These are phyloP conservation scores for Chytridium lagenaria DNA, from an alignment of 371 early-diverging fungal genomes.

Conservation along the genomic window DNA sequence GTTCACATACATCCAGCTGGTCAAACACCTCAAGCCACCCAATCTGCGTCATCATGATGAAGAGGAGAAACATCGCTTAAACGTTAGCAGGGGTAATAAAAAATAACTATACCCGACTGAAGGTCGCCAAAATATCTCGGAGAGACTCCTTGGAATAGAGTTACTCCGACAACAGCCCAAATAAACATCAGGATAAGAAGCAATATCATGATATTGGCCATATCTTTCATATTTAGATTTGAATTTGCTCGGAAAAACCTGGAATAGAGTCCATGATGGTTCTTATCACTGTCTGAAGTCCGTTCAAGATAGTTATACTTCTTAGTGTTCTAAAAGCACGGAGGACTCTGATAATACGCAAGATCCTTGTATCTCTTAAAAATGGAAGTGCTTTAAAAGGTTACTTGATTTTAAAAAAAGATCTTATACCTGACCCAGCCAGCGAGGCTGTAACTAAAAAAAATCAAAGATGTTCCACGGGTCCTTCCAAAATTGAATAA, in stretches of 20 bases:
- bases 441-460: constrained; percentile 37
- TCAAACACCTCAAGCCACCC: constrained; percentile 47
- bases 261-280: constrained; percentile 46
- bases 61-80: constrained; percentile 46
- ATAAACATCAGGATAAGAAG: constrained; percentile 51
- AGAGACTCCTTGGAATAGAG: constrained; percentile 36
- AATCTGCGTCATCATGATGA: constrained; percentile 44
- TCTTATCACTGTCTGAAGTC: constrained; percentile 46
- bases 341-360: constrained; percentile 45
- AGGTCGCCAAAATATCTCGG: constrained; percentile 41
- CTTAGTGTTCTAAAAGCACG: constrained; percentile 46
- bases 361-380: constrained; percentile 31
- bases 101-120: constrained; percentile 28
- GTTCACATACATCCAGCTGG: constrained; percentile 33
- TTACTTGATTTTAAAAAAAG: neutral
- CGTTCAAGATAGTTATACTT: constrained; percentile 39
- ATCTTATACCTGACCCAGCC: constrained; percentile 31
- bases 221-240: constrained; percentile 28
- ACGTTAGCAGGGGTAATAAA: constrained; percentile 1
- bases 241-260: constrained; percentile 18
- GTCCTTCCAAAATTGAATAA: constrained; percentile 44
- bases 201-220: constrained; percentile 47
- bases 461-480: constrained; percentile 51
- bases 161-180: constrained; percentile 52
- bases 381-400: constrained; percentile 25